Conservation (phyloP, 2,329 filamentous ascomycete genomes). For the Clarireedia paspali region DNA sequence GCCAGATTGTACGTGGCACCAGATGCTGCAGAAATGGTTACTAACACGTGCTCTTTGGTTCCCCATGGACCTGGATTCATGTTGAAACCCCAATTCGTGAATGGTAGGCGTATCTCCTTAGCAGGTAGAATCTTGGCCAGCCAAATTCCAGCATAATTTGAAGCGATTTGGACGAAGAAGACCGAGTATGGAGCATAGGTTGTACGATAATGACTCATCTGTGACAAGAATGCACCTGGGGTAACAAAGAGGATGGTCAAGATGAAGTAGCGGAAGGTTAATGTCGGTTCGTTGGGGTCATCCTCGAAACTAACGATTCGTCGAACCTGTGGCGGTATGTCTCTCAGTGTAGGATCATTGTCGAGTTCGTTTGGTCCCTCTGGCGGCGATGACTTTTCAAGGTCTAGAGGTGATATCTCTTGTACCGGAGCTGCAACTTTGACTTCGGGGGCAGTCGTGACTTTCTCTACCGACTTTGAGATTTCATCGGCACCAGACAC, state of each 20-base stretch:
- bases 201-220: slow-evolving; percentile 49
- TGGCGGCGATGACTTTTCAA: slow-evolving; percentile 2
- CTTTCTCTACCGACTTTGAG: neutral
- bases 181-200: slow-evolving; percentile 47
- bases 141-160: slow-evolving; percentile 39
- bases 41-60: slow-evolving; percentile 26
- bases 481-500: slow-evolving; percentile 1
- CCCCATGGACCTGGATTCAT: slow-evolving; percentile 27
- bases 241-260: slow-evolving; percentile 47
- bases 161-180: slow-evolving; percentile 50
- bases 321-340: slow-evolving; percentile 48
- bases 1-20: slow-evolving; percentile 45
- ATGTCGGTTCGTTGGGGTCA: slow-evolving; percentile 45
- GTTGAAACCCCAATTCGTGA: slow-evolving; percentile 34
- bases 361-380: slow-evolving; percentile 24
- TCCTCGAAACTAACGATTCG: slow-evolving; percentile 50
- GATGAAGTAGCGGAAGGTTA: slow-evolving; percentile 54
- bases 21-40: slow-evolving; percentile 41
- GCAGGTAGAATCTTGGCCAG: slow-evolving; percentile 38
- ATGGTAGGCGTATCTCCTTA: slow-evolving; percentile 36
- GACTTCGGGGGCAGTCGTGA: neutral
- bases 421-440: slow-evolving; percentile 15
- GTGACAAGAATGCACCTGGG: slow-evolving; percentile 49
- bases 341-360: slow-evolving; percentile 43
- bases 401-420: slow-evolving; percentile 32